Conservation (phyloP, 805 yeast genomes). For the Peterozyma toletana region DNA sequence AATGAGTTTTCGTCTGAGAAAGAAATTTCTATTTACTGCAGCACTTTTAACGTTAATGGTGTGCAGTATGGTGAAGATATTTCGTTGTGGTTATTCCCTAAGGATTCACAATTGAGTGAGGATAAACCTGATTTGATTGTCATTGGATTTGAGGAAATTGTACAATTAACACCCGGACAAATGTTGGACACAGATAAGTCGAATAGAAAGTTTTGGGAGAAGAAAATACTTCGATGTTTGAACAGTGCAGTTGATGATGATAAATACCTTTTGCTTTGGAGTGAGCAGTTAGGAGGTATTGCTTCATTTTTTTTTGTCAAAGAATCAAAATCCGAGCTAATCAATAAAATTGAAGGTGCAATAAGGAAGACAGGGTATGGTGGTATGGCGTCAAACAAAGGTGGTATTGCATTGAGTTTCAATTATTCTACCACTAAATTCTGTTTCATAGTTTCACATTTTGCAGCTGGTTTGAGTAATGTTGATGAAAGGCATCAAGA, state of each 20-base stretch:
- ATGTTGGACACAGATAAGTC: conserved; percentile 72
- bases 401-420: conserved; percentile 70
- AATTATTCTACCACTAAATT: conserved; percentile 60
- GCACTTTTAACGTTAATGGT: conserved; percentile 53
- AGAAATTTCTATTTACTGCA: conserved; percentile 36
- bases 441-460: conserved; percentile 82
- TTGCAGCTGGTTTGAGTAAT: conserved; percentile 88
- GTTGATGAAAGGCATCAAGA: conserved; percentile 82
- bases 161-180: conserved; percentile 77
- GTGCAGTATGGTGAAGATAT: conserved; percentile 34
- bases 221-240: conserved; percentile 41
- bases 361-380: conserved; percentile 85
- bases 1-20: conserved; percentile 31
- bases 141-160: conserved; percentile 84
- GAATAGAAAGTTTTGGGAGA: conserved; percentile 59
- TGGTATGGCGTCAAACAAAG: conserved; percentile 48
- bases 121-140: conserved; percentile 60
- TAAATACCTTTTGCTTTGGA: conserved; percentile 53
- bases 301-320: conserved; percentile 63
- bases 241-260: conserved; percentile 26
- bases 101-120: conserved; percentile 18
- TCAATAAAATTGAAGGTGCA: conserved; percentile 66
- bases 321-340: conserved; percentile 39
- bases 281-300: conserved; percentile 83
- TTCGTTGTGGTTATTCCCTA: conserved; percentile 38